Evolutionary conservation across 768 basidiomycete species (phyloP).

Genomic region (Termitomyces heimii): DNA sequence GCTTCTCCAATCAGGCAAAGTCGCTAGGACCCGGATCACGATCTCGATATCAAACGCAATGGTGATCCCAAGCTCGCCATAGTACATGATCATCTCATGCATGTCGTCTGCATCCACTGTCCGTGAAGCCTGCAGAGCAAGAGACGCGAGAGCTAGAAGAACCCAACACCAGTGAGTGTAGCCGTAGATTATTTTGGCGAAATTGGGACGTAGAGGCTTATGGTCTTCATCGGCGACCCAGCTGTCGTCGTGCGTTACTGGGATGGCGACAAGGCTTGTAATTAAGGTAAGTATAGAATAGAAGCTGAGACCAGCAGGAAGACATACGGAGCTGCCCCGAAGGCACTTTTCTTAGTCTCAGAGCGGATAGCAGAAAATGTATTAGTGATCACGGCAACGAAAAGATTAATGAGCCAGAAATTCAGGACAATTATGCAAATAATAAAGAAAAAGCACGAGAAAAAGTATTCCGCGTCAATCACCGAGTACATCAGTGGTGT

Average conservation of each 20-base stretch:
- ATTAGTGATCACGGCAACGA: slow-evolving; percentile 94
- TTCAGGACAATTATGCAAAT: slow-evolving; percentile 81
- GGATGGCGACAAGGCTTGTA: slow-evolving; percentile 26
- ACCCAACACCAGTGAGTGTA: slow-evolving; percentile 72
- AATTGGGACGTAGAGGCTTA: slow-evolving; percentile 36
- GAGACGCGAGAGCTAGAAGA: slow-evolving; percentile 61
- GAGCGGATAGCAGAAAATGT: slow-evolving; percentile 85
- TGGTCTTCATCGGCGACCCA: slow-evolving; percentile 47
- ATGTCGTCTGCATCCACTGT: slow-evolving; percentile 40
- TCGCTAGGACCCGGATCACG: slow-evolving; percentile 59
- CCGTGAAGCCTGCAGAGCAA: slow-evolving; percentile 67
- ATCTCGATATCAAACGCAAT: slow-evolving; percentile 89
- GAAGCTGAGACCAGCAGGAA: neutral
- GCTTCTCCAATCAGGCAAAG: slow-evolving; percentile 76
- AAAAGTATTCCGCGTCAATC: slow-evolving; percentile 86
- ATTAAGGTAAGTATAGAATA: neutral
- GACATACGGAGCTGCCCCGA: slow-evolving; percentile 72
- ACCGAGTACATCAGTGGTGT: slow-evolving; percentile 78
- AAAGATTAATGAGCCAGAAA: slow-evolving; percentile 90
- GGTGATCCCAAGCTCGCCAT: slow-evolving; percentile 72
- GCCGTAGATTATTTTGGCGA: slow-evolving; percentile 48
- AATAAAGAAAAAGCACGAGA: slow-evolving; percentile 87
- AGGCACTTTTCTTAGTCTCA: slow-evolving; percentile 87
- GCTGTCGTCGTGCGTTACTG: slow-evolving; percentile 59
- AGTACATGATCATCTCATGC: slow-evolving; percentile 48